These are phyloP conservation scores for Spiromastix sp. DNA, from an alignment of 2,329 filamentous ascomycete species.

Conservation along the genomic window DNA sequence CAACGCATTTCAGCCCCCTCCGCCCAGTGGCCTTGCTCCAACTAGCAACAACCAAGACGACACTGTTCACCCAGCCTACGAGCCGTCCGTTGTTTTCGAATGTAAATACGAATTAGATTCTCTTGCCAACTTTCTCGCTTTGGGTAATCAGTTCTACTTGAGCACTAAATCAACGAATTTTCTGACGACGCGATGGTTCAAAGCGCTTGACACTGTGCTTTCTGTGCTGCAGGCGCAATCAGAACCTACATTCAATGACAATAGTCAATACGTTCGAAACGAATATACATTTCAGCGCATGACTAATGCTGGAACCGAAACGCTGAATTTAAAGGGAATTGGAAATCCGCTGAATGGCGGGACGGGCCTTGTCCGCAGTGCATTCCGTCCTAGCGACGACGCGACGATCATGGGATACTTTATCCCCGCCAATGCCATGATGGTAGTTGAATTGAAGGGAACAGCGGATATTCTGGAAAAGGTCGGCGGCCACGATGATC, in stretches of 20 bases:
- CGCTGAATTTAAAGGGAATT: slow-evolving; percentile 66
- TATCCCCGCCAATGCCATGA: slow-evolving; percentile 93
- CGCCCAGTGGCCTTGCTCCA: slow-evolving; percentile 62
- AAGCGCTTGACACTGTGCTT: slow-evolving; percentile 65
- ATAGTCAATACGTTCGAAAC: slow-evolving; percentile 57
- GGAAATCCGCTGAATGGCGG: slow-evolving; percentile 84
- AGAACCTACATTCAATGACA: slow-evolving; percentile 65
- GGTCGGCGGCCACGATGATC: slow-evolving; percentile 42
- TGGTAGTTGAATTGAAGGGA: slow-evolving; percentile 75
- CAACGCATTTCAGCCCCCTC: slow-evolving; percentile 94
- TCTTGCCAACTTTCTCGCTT: slow-evolving; percentile 76
- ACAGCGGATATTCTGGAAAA: slow-evolving; percentile 59
- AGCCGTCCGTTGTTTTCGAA: slow-evolving; percentile 79
- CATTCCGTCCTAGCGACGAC: slow-evolving; percentile 91
- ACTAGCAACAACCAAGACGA: slow-evolving; percentile 76
- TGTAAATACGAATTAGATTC: slow-evolving; percentile 99
- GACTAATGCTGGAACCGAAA: slow-evolving; percentile 81
- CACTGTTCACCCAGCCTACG: slow-evolving; percentile 73
- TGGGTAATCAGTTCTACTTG: slow-evolving; percentile 78
- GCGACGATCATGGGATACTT: slow-evolving; percentile 90
- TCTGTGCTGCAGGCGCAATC: slow-evolving; percentile 69
- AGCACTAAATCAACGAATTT: slow-evolving; percentile 70
- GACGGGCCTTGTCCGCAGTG: slow-evolving; percentile 78
- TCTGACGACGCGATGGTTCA: slow-evolving; percentile 65
- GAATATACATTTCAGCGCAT: slow-evolving; percentile 77